Conservation (phyloP, 2,329 filamentous ascomycete species). For the Passalora sequoiae region DNA sequence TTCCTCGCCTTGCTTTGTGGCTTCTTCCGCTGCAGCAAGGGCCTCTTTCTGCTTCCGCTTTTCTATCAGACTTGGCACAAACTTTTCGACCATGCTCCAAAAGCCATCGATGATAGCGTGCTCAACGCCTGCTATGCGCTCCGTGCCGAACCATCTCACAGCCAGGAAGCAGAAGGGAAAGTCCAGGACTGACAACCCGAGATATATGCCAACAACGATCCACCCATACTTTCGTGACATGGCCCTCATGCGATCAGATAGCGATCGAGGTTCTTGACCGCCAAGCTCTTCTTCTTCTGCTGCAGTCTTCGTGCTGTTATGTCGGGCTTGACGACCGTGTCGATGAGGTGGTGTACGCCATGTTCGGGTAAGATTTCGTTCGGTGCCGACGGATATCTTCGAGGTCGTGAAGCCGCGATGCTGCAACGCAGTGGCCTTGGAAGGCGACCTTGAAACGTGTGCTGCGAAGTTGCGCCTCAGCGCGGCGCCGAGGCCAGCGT, state of each 20-base stretch:
- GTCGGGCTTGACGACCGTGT: constrained; percentile 29
- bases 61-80: constrained; percentile 46
- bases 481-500: constrained; percentile 7
- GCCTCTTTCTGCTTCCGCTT: constrained; percentile 18
- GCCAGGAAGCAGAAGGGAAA: constrained; percentile 93
- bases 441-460: constrained; percentile 7
- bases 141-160: constrained; percentile 75
- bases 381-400: constrained; percentile 4
- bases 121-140: constrained; percentile 73
- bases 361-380: constrained; percentile 6
- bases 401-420: constrained; percentile 12
- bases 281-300: constrained; percentile 3
- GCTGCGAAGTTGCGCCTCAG: constrained; percentile 10
- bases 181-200: constrained; percentile 75
- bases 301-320: constrained; percentile 34
- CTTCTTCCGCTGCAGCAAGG: constrained; percentile 15
- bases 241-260: constrained; percentile 67
- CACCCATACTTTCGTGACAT: constrained; percentile 91
- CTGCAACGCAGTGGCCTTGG: constrained; percentile 8
- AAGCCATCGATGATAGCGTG: constrained; percentile 60
- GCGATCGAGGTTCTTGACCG: constrained; percentile 26
- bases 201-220: constrained; percentile 86
- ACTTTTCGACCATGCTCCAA: constrained; percentile 56
- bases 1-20: constrained; percentile 43
- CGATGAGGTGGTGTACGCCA: constrained; percentile 20